Percentiles rank a stretch among this genome's conserved stretches.
Conservation (phyloP, 2,329 filamentous ascomycete genomes). For the Endocalyx cinctus region DNA sequence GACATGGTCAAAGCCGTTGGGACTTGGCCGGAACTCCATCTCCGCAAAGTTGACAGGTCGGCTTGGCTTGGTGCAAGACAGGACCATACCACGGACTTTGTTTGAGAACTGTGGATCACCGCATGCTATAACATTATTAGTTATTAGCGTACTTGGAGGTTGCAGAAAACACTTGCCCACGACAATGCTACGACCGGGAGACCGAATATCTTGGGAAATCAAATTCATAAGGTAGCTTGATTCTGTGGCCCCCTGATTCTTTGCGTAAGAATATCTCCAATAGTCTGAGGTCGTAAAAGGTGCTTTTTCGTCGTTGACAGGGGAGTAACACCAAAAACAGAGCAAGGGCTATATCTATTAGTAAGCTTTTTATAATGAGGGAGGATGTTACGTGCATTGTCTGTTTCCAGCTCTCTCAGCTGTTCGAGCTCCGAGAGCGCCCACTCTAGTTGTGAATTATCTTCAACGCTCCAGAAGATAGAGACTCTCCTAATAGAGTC, state of each 20-base stretch:
- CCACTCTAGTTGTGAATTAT: not conserved
- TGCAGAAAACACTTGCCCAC: not conserved
- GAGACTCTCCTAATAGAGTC: not conserved
- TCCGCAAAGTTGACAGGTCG: not conserved
- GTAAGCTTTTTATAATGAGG: no score
- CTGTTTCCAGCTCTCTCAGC: not conserved
- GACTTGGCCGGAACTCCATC: not conserved
- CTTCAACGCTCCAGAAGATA: not conserved
- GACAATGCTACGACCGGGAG: not conserved
- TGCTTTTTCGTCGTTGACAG: not conserved
- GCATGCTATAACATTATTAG: not conserved
- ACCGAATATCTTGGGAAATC: not conserved
- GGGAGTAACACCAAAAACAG: no score
- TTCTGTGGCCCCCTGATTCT: not conserved
- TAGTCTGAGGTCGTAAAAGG: not conserved
- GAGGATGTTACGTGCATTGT: not conserved
- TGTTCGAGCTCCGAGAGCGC: not conserved
- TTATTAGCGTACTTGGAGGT: not conserved
- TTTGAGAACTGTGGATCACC: not conserved
- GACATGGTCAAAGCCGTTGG: no score
- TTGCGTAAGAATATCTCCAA: not conserved
- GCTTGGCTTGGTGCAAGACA: not conserved
- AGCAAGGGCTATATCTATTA: no score
- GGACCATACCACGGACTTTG: not conserved
- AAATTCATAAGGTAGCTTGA: not conserved